These are phyloP conservation scores for Phyllosticta citriasiana DNA, from an alignment of 2,329 filamentous ascomycete genomes.

Conservation along the genomic window DNA sequence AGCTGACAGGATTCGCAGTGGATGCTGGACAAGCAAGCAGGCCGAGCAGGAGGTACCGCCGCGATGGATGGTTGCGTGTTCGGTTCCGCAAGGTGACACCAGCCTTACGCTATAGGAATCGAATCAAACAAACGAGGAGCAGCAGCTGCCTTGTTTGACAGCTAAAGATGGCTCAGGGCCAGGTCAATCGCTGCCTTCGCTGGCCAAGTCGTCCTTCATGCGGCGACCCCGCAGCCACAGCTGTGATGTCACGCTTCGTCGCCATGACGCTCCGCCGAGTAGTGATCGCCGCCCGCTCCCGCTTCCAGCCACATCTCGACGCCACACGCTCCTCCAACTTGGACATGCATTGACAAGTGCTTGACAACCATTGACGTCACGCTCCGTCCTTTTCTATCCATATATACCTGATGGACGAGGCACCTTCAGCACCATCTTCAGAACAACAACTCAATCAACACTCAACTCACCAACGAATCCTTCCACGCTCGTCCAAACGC, in stretches of 20 bases:
- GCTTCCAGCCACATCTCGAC: slow-evolving; percentile 7
- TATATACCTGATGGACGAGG: slow-evolving; percentile 1
- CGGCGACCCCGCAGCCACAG: neutral
- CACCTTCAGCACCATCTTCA: slow-evolving; percentile 7
- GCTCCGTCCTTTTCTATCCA: neutral
- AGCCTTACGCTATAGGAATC: slow-evolving; percentile 10
- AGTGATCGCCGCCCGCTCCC: neutral
- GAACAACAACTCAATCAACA: slow-evolving; percentile 3
- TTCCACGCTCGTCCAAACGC: neutral
- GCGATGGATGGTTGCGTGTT: slow-evolving; percentile 1
- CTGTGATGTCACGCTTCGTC: slow-evolving; percentile 3
- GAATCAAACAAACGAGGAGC: neutral
- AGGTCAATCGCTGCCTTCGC: neutral
- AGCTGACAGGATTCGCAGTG: neutral
- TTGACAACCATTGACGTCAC: slow-evolving; percentile 5
- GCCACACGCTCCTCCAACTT: neutral
- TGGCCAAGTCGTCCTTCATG: neutral
- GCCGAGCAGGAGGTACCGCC: neutral
- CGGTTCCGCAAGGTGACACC: neutral
- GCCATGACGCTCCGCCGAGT: neutral
- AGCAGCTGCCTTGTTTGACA: neutral
- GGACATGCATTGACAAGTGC: neutral
- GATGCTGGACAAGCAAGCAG: neutral
- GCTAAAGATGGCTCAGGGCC: neutral
- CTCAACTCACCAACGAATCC: neutral